These are phyloP conservation scores for Podaxis sp. DNA, from an alignment of 768 basidiomycete genomes.

Conservation along the genomic window DNA sequence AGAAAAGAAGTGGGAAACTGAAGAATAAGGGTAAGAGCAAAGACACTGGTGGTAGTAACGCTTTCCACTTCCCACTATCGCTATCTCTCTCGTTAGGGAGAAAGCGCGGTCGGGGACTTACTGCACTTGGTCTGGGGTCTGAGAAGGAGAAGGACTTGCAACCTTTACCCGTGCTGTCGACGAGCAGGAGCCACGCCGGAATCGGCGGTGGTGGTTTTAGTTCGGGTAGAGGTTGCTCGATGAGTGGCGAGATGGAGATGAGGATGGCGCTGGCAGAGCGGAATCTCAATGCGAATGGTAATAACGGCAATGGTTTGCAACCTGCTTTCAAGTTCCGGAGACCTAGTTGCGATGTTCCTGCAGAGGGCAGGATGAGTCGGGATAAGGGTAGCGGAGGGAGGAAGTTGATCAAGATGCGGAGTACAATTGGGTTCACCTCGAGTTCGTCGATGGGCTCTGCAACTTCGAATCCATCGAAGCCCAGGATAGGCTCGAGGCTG, in stretches of 20 bases:
- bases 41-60: conserved; percentile 1
- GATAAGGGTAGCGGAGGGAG: background rate
- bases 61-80: conserved; percentile 2
- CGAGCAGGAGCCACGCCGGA: background rate
- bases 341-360: background rate
- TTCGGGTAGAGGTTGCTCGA: conserved; percentile 37
- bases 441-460: background rate
- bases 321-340: conserved; percentile 4
- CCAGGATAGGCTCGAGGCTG: background rate
- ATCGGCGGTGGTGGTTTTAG: background rate
- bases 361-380: background rate
- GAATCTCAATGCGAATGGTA: background rate
- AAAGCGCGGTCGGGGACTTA: background rate
- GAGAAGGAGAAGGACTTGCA: background rate
- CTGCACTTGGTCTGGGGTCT: background rate
- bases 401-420: background rate
- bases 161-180: background rate
- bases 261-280: conserved; percentile 45
- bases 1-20: background rate
- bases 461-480: conserved; percentile 1
- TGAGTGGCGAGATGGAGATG: conserved; percentile 58
- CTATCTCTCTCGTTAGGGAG: background rate
- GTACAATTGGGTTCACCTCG: conserved; percentile 1
- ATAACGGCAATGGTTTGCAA: background rate
- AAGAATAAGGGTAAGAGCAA: conserved; percentile 2